Percentiles rank a stretch among this genome's conserved stretches.
These are phyloP conservation scores for Betula pendula DNA, from an alignment of 306 rosid species.

Conservation along the genomic window DNA sequence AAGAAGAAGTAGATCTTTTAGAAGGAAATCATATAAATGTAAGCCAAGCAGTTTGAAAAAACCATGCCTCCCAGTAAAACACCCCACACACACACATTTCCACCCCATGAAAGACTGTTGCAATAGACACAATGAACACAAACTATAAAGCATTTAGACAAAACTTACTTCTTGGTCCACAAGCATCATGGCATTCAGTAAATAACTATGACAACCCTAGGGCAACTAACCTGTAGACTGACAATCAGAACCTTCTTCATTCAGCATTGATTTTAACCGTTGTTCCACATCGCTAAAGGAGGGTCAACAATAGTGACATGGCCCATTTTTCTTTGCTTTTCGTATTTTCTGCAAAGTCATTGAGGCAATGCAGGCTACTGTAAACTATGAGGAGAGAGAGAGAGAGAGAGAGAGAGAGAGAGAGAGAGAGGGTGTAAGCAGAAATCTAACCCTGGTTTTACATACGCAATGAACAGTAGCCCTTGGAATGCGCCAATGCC, in stretches of 20 bases:
- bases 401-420: neutral
- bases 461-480: conserved; percentile 94
- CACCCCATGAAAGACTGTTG: neutral
- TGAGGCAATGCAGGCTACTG: conserved; percentile 16
- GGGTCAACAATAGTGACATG: conserved; percentile 84
- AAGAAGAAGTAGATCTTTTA: neutral
- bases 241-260: conserved; percentile 42
- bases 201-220: neutral
- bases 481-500: conserved; percentile 61
- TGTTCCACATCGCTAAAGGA: conserved; percentile 58
- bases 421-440: neutral
- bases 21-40: neutral
- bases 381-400: conserved; percentile 5
- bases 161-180: neutral
- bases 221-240: conserved; percentile 42
- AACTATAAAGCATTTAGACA: neutral
- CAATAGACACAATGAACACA: neutral
- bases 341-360: conserved; percentile 64
- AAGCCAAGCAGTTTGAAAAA: neutral
- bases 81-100: neutral
- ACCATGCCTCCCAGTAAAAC: neutral
- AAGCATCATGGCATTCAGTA: neutral
- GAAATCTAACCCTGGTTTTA: conserved; percentile 82
- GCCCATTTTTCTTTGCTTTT: conserved; percentile 92
- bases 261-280: conserved; percentile 42